These are phyloP conservation scores for Spergularia azorica DNA, from an alignment of 179 eudicot species.

Conservation along the genomic window DNA sequence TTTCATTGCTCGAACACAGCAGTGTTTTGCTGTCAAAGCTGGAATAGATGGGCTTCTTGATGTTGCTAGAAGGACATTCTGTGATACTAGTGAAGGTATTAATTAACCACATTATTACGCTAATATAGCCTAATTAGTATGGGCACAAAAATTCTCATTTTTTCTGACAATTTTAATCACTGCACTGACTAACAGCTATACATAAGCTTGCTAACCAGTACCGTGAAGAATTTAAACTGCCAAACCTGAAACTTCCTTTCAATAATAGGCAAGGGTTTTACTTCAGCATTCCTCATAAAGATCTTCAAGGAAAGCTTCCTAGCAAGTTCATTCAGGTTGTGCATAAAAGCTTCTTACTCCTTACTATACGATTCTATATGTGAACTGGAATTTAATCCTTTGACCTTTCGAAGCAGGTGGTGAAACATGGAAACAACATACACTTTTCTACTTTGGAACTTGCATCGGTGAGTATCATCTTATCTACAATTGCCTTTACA, in stretches of 20 bases:
- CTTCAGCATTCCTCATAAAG: slow-evolving; percentile 87
- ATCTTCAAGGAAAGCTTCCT: slow-evolving; percentile 87
- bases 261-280: slow-evolving; percentile 96
- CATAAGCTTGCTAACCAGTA: slow-evolving; percentile 92
- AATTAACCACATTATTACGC: not conserved
- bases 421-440: slow-evolving; percentile 87
- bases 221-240: slow-evolving; percentile 84
- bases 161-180: slow-evolving; percentile 12
- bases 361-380: slow-evolving; percentile 15
- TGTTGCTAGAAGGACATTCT: slow-evolving; percentile 91
- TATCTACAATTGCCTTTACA: not conserved
- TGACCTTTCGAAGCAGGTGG: slow-evolving; percentile 58
- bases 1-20: slow-evolving; percentile 97
- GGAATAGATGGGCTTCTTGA: slow-evolving; percentile 97
- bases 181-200: slow-evolving; percentile 62
- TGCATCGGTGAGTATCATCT: slow-evolving; percentile 77
- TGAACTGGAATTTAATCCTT: slow-evolving; percentile 14
- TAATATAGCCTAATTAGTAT: slow-evolving; percentile 3
- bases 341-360: slow-evolving; percentile 27
- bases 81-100: slow-evolving; percentile 98
- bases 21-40: slow-evolving; percentile 96
- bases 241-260: slow-evolving; percentile 86
- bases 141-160: not conserved
- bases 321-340: slow-evolving; percentile 94
- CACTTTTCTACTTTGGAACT: slow-evolving; percentile 95